phyloP scores from a whole-genome alignment of 192 early-diverging fungal genomes.

The Gamsiella multidivaricata region DNA sequence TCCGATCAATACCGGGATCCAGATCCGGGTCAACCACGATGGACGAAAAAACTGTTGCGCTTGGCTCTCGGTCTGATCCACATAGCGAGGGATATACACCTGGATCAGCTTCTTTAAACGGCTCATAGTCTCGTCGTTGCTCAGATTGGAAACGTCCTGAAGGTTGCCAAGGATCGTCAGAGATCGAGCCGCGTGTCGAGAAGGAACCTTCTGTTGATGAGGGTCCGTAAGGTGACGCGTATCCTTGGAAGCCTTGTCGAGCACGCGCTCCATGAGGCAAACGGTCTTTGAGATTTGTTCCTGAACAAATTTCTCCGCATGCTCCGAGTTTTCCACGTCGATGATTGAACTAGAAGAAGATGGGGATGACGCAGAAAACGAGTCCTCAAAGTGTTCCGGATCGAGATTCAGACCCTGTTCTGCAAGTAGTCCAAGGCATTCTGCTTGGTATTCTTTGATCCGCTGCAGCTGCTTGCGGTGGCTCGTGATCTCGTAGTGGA shows the following conservation, averaged over 20 bases:
- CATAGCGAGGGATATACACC: slow-evolving; percentile 46
- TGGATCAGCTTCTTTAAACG: slow-evolving; percentile 50
- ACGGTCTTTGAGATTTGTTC: slow-evolving; percentile 42
- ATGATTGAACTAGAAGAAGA: not conserved
- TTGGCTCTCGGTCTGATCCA: slow-evolving; percentile 41
- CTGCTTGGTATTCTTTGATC: slow-evolving; percentile 68
- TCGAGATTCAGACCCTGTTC: slow-evolving; percentile 58
- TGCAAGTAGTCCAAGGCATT: slow-evolving; percentile 71
- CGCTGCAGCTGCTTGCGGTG: slow-evolving; percentile 60
- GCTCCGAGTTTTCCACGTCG: not conserved
- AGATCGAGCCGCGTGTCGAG: slow-evolving; percentile 25
- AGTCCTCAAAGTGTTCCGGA: slow-evolving; percentile 40
- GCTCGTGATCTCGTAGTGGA: slow-evolving; percentile 68
- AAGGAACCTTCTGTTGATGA: slow-evolving; percentile 25
- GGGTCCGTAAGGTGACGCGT: slow-evolving; percentile 12
- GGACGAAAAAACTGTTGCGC: slow-evolving; percentile 65
- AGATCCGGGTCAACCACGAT: slow-evolving; percentile 68
- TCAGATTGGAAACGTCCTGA: slow-evolving; percentile 17
- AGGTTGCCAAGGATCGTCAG: slow-evolving; percentile 40
- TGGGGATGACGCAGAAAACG: not conserved
- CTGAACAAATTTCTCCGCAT: slow-evolving; percentile 38
- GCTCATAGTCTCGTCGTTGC: slow-evolving; percentile 8
- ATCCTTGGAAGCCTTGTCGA: slow-evolving; percentile 45
- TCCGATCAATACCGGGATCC: slow-evolving; percentile 68
- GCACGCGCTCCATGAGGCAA: slow-evolving; percentile 28